Conservation (phyloP, 176 grass and related monocot genomes). For the Chloris gayana region DNA sequence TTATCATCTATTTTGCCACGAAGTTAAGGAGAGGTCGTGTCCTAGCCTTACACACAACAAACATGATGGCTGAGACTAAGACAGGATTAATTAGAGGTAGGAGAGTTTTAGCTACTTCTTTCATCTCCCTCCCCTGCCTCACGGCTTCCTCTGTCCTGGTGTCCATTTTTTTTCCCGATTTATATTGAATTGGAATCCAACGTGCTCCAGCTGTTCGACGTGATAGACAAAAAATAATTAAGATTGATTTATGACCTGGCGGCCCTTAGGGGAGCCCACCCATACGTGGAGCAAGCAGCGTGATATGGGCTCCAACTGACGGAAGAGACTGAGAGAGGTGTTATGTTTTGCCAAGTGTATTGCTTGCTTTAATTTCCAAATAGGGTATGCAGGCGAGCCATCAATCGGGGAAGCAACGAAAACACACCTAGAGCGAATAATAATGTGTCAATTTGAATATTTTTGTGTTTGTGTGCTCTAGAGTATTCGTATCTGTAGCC, state of each 20-base stretch:
- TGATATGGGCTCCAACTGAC: not conserved
- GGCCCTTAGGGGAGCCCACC: too few relatives aligned
- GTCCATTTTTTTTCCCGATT: not conserved
- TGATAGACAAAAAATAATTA: not conserved
- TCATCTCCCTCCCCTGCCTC: not conserved
- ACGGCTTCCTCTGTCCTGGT: not conserved
- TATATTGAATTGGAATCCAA: not conserved
- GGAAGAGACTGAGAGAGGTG: too few relatives aligned
- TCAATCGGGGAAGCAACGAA: too few relatives aligned
- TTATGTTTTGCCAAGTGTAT: too few relatives aligned
- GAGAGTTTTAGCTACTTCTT: not conserved
- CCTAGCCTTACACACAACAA: not conserved
- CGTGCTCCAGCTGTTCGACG: not conserved
- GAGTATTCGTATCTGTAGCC: too few relatives aligned
- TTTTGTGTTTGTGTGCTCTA: too few relatives aligned
- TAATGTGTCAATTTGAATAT: too few relatives aligned
- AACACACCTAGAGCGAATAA: too few relatives aligned
- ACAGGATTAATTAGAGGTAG: not conserved
- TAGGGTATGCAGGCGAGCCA: too few relatives aligned
- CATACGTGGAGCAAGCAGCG: not conserved
- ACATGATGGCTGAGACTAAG: not conserved
- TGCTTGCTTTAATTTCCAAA: too few relatives aligned
- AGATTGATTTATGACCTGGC: not conserved
- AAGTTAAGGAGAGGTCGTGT: too few relatives aligned
- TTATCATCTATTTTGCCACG: too few relatives aligned